These are phyloP conservation scores for Alternaria sp. DNA, from an alignment of 2,329 filamentous ascomycete species.

Conservation along the genomic window DNA sequence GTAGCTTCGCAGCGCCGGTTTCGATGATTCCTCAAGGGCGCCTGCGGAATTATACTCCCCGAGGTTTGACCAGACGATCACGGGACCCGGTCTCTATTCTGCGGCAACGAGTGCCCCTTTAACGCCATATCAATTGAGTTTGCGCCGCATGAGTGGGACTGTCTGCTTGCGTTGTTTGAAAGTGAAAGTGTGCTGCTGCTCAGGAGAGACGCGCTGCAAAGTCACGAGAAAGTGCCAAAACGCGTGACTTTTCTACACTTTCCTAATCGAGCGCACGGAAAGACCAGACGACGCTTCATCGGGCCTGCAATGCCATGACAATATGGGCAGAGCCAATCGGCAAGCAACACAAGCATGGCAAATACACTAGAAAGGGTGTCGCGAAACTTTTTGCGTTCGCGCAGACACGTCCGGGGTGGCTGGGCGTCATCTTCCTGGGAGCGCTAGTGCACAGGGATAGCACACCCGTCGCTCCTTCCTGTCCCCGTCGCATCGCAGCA, in stretches of 20 bases:
- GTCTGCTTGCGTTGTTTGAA: neutral
- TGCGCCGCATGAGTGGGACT: neutral
- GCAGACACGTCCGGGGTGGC: slow-evolving; percentile 19
- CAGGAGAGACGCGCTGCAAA: slow-evolving; percentile 9
- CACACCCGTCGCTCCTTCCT: slow-evolving; percentile 18
- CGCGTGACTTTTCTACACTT: slow-evolving; percentile 14
- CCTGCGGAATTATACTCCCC: neutral
- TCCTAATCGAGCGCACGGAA: slow-evolving; percentile 7
- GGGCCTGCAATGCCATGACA: slow-evolving; percentile 16
- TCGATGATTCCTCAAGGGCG: neutral
- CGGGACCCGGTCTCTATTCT: neutral
- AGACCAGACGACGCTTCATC: slow-evolving; percentile 13
- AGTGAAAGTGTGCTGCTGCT: neutral
- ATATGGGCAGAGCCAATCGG: slow-evolving; percentile 22
- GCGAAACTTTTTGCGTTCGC: slow-evolving; percentile 14
- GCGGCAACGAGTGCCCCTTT: neutral
- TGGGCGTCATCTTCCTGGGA: slow-evolving; percentile 10
- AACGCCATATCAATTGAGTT: neutral
- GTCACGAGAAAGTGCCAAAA: slow-evolving; percentile 1
- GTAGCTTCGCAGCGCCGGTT: neutral
- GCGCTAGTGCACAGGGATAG: slow-evolving; percentile 27
- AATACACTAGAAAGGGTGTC: slow-evolving; percentile 7
- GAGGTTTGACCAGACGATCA: neutral
- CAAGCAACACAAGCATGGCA: slow-evolving; percentile 2
- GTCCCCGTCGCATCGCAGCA: slow-evolving; percentile 19